Percentiles rank a stretch among this genome's conserved stretches.
phyloP scores from a whole-genome alignment of 257 asterid genomes.

The Plectranthus barbatus region DNA sequence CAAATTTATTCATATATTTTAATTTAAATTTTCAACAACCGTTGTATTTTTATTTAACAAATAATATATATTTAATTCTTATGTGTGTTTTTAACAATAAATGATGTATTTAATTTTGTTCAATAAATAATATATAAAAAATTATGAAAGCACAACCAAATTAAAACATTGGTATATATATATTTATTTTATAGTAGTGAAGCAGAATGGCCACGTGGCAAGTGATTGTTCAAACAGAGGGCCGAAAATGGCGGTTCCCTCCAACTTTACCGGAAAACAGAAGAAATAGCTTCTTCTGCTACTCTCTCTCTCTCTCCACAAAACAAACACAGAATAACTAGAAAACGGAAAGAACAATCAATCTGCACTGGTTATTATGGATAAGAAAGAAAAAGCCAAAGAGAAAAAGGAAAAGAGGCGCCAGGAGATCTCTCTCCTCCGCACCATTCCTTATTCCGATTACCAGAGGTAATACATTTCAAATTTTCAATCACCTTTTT shows the following conservation, averaged over 20 bases:
- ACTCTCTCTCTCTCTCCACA: neutral
- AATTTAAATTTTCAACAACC: too few relatives aligned
- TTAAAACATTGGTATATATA: too few relatives aligned
- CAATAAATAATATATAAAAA: too few relatives aligned
- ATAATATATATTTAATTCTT: too few relatives aligned
- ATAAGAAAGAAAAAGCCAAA: slow-evolving; percentile 63
- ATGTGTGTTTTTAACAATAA: too few relatives aligned
- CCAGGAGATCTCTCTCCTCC: slow-evolving; percentile 87
- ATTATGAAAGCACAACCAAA: too few relatives aligned
- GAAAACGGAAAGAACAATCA: neutral
- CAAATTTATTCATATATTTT: too few relatives aligned
- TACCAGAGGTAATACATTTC: slow-evolving; percentile 56
- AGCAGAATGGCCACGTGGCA: slow-evolving; percentile 12
- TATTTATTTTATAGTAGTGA: too few relatives aligned
- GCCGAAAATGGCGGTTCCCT: slow-evolving; percentile 17
- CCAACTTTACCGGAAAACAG: slow-evolving; percentile 23
- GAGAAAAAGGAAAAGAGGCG: slow-evolving; percentile 90
- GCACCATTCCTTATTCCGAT: slow-evolving; percentile 91
- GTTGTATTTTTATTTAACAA: too few relatives aligned
- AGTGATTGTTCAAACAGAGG: slow-evolving; percentile 6
- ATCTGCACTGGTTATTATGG: slow-evolving; percentile 30
- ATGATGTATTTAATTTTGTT: too few relatives aligned
- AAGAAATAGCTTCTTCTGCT: neutral
- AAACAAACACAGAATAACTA: neutral
- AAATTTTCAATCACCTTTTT: neutral